Conservation (phyloP, 2,329 filamentous ascomycete species). For the Canariomyces notabilis region DNA sequence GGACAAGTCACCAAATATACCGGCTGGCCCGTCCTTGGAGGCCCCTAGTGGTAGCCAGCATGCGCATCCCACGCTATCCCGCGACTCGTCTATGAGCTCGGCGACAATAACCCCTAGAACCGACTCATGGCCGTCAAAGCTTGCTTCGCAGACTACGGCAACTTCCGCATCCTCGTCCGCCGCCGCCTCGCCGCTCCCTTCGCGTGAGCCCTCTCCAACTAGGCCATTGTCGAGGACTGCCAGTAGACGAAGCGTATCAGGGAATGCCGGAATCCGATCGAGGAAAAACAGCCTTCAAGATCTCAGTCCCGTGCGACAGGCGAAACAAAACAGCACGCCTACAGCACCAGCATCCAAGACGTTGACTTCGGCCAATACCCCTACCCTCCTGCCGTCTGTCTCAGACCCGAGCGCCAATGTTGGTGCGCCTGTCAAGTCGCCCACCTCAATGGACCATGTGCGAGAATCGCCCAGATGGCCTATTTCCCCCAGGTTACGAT, state of each 20-base stretch:
- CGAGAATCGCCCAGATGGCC: constrained; percentile 67
- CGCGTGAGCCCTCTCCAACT: constrained; percentile 45
- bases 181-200: constrained; percentile 30
- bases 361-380: constrained; percentile 63
- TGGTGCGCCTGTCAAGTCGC: constrained; percentile 59
- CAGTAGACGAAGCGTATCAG: constrained; percentile 28
- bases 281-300: constrained; percentile 63
- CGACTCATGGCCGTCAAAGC: constrained; percentile 23
- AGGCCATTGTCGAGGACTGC: constrained; percentile 33
- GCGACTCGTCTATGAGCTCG: constrained; percentile 25
- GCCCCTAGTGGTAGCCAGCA: constrained; percentile 13
- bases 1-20: constrained; percentile 32
- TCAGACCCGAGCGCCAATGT: constrained; percentile 59
- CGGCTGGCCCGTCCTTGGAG: constrained; percentile 27
- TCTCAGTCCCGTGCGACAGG: constrained; percentile 54
- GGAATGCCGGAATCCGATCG: constrained; percentile 43
- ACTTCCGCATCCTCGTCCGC: constrained; percentile 28
- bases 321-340: constrained; percentile 50
- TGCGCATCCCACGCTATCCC: constrained; percentile 25
- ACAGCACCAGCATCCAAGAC: constrained; percentile 60
- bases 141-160: constrained; percentile 21
- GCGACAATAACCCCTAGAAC: constrained; percentile 26
- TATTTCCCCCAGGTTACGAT: constrained; percentile 69
- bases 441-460: constrained; percentile 41
- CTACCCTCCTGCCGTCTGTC: constrained; percentile 56